These are phyloP conservation scores for Amphirosellinia nigrospora DNA, from an alignment of 495 filamentous ascomycete species.

Conservation along the genomic window DNA sequence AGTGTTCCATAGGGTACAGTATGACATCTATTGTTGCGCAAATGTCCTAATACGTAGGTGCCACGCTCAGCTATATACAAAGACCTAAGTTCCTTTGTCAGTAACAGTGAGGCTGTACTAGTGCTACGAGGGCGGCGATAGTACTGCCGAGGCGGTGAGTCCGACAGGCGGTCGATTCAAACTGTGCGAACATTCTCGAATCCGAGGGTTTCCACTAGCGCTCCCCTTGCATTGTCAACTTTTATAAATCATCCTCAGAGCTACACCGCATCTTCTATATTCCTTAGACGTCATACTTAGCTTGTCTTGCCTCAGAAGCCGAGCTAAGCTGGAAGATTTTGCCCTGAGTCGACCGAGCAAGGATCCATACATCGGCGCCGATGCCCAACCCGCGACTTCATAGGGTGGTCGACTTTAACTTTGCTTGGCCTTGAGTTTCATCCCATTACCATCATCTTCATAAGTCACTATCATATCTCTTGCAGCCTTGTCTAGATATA, in stretches of 20 bases:
- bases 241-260: not conserved
- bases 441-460: constrained; percentile 28
- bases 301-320: not conserved
- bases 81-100: too few species aligned
- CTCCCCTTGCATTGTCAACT: not conserved
- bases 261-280: not conserved
- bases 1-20: too few species aligned
- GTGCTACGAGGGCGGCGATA: too few species aligned
- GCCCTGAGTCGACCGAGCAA: not conserved
- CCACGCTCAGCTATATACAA: too few species aligned
- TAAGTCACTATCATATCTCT: constrained; percentile 25
- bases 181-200: too few species aligned
- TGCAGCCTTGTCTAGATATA: constrained; percentile 20
- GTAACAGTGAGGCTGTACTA: too few species aligned
- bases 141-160: too few species aligned
- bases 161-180: too few species aligned
- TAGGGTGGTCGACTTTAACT: not conserved
- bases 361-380: not conserved
- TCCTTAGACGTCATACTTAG: not conserved
- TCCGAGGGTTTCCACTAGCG: too few species aligned
- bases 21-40: too few species aligned
- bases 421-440: constrained; percentile 27
- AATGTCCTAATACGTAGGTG: too few species aligned
- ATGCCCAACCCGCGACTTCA: not conserved
- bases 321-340: not conserved